Percentiles rank a stretch among this genome's conserved stretches.
These are phyloP conservation scores for Porphyrellus sp. DNA, from an alignment of 1,284 basidiomycete genomes.

Conservation along the genomic window DNA sequence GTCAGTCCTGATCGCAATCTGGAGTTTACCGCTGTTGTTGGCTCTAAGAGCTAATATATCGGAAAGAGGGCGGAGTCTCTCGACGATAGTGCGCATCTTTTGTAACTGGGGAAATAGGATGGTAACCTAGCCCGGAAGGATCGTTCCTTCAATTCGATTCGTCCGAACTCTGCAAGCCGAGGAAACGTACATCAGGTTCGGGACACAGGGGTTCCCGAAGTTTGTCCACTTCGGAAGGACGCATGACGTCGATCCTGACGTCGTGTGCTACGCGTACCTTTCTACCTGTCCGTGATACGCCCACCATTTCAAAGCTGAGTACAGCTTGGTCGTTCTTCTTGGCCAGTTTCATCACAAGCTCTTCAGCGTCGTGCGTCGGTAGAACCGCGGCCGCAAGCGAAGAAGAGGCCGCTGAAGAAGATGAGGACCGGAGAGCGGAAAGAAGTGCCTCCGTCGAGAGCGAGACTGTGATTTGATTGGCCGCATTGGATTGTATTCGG, in stretches of 20 bases:
- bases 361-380: constrained; percentile 49
- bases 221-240: constrained; percentile 65
- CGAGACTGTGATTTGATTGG: constrained; percentile 78
- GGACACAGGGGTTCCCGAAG: constrained; percentile 85
- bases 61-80: constrained; percentile 71
- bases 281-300: constrained; percentile 52
- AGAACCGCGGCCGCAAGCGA: constrained; percentile 30
- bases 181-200: constrained; percentile 68
- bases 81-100: constrained; percentile 77
- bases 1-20: constrained; percentile 68
- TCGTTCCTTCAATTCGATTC: constrained; percentile 4
- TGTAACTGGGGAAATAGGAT: constrained; percentile 76
- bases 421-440: constrained; percentile 68
- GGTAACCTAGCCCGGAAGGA: constrained; percentile 68
- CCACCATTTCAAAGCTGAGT: constrained; percentile 69
- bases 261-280: constrained; percentile 65
- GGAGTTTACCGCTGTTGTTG: constrained; percentile 61
- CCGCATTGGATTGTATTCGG: constrained; percentile 83
- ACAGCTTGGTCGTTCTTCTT: constrained; percentile 78
- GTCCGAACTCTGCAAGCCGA: not conserved
- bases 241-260: constrained; percentile 75
- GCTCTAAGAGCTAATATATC: constrained; percentile 72
- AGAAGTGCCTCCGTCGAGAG: constrained; percentile 73
- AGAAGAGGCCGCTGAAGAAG: constrained; percentile 41
- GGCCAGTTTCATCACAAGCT: constrained; percentile 78